phyloP scores from a whole-genome alignment of 2,329 filamentous ascomycete species.

The Monilinia aucupariae region DNA sequence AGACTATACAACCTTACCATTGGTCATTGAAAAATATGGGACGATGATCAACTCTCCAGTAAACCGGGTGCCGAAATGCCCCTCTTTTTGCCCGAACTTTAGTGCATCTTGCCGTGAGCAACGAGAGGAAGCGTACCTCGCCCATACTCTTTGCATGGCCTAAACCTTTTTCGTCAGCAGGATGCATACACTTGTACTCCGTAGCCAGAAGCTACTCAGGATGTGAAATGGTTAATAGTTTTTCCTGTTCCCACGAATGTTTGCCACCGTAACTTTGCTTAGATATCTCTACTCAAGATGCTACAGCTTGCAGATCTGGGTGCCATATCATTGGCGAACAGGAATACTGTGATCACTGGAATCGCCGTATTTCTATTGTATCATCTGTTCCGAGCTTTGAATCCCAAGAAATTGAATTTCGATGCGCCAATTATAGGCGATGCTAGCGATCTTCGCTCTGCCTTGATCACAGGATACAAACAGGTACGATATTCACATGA shows the following conservation, averaged over 20 bases:
- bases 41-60: not conserved
- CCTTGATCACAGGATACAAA: constrained; percentile 1
- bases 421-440: constrained; percentile 1
- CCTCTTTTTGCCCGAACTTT: not conserved
- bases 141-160: not conserved
- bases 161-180: not conserved
- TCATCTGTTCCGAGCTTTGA: not conserved
- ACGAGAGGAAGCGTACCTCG: not conserved
- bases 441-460: constrained; percentile 6
- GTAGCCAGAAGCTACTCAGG: too few species aligned
- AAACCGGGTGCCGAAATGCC: not conserved
- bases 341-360: not conserved
- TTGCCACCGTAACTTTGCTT: not conserved
- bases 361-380: not conserved
- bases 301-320: not conserved
- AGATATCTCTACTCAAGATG: not conserved
- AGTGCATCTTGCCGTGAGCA: not conserved
- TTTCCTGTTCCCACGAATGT: not conserved
- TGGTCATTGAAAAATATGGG: not conserved
- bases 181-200: not conserved
- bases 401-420: not conserved
- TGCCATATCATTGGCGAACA: not conserved
- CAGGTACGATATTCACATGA: not conserved
- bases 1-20: not conserved
- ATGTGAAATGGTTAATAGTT: not conserved